Evolutionary conservation across 805 yeast genomes (phyloP).

Genomic region (Isabelozyma rhagii): DNA sequence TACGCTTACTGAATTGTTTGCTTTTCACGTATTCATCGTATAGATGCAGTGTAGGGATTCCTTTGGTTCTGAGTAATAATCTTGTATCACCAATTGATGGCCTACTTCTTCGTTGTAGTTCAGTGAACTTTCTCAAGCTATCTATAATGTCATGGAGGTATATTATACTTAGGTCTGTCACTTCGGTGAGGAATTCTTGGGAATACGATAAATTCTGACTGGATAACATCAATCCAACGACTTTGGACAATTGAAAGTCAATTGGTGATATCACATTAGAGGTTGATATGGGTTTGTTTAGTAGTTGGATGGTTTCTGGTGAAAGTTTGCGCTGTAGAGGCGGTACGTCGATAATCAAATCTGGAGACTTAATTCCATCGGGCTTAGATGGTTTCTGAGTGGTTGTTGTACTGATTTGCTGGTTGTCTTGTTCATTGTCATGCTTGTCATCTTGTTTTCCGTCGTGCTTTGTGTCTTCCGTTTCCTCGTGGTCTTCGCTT

Average conservation of each 20-base stretch:
- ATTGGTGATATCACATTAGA: constrained; percentile 11
- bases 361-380: too few relatives aligned
- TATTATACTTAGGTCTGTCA: constrained; percentile 24
- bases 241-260: constrained; percentile 25
- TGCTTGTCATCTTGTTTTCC: neutral
- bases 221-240: constrained; percentile 22
- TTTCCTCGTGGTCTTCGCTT: neutral
- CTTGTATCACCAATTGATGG: constrained; percentile 53
- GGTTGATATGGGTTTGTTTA: neutral
- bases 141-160: constrained; percentile 35
- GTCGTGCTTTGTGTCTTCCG: neutral
- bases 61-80: constrained; percentile 42
- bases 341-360: neutral
- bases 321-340: neutral
- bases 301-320: neutral
- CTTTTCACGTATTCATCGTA: constrained; percentile 30
- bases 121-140: constrained; percentile 48
- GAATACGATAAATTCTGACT: constrained; percentile 18
- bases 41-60: constrained; percentile 38
- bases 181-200: constrained; percentile 24
- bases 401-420: too few relatives aligned
- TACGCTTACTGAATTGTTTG: constrained; percentile 9
- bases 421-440: too few relatives aligned
- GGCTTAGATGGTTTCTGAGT: too few relatives aligned
- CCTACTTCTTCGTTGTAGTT: constrained; percentile 56